These are phyloP conservation scores for Priceomyces fermenticarens DNA, from an alignment of 805 yeast genomes.

Conservation along the genomic window DNA sequence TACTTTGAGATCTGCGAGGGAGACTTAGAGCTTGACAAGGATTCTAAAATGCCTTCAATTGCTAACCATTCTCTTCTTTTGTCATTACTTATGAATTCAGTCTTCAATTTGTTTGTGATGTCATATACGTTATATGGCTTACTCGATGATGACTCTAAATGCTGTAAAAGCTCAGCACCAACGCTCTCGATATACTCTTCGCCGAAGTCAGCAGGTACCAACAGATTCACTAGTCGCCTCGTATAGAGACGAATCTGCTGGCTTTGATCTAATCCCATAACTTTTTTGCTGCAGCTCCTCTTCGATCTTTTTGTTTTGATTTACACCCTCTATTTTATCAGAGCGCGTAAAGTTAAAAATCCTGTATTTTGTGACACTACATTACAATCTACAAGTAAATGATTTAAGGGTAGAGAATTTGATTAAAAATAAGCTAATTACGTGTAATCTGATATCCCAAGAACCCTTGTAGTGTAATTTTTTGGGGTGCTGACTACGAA, in stretches of 20 bases:
- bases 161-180: constrained; percentile 23
- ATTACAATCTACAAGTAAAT: neutral
- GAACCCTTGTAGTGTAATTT: no score
- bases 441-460: no score
- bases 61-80: constrained; percentile 27
- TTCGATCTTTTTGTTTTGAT: constrained; percentile 2
- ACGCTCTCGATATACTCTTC: constrained; percentile 30
- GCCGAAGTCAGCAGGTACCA: constrained; percentile 37
- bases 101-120: constrained; percentile 19
- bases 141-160: constrained; percentile 6
- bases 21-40: constrained; percentile 23
- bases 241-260: constrained; percentile 33
- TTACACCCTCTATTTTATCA: constrained; percentile 1
- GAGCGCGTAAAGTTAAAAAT: constrained; percentile 1
- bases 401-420: neutral
- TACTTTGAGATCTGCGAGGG: constrained; percentile 33
- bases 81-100: constrained; percentile 23
- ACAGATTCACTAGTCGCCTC: constrained; percentile 31
- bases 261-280: constrained; percentile 26
- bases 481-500: neutral
- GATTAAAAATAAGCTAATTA: no score
- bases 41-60: constrained; percentile 29
- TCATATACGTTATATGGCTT: constrained; percentile 13
- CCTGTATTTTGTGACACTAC: neutral
- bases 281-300: neutral